Evolutionary conservation across 208 protist species (phyloP), one percentile per base, ranked within the genome.

Genomic region (Acanthamoeba lenticulata): DNA sequence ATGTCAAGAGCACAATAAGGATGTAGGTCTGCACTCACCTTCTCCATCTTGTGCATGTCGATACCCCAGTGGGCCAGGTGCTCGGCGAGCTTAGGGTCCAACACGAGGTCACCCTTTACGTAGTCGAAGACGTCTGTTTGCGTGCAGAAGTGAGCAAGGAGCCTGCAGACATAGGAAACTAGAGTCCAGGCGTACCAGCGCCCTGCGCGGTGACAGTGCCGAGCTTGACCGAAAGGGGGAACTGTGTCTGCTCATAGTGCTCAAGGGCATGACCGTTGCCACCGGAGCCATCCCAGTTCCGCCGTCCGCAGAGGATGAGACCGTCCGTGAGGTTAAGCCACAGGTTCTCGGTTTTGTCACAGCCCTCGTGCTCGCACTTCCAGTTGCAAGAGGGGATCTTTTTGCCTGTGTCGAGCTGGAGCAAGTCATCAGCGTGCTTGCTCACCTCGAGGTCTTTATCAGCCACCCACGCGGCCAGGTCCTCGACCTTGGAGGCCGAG

Each of bases 51-150:
- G 52, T 90, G 85, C 40, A 99, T 95, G 85, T 99, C 97, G 60
- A 99, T 99, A 38, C 99, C 99, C 95, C 99, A 99, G 96, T 99
- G 98, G 3, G 95, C 92, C 95, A 99, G 97, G 96, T 99, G 99
- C 57, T 97, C 86, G 0, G 74, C 95, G 29, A 99, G 98, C 79
- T 98, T 94, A 11, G 98, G 97, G 96, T 99, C 99, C 27, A 97
- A 92, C 4, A 99, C 98, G 90, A 98, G 98, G 86, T 99, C 98
- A 95, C 99, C 98, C 72, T 98, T 98, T 15, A 89, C 90, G 95
- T 99, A 99, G 93, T 98, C 99, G 69, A 96, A 98, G 2, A 98
- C 95, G 92, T 98, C 97, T 29, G 42, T 19, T 36, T 19, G 21
- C 17, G 69, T 11, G 69, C 40, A 6, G 17, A 81, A 47, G 79